Conservation (phyloP, 768 basidiomycete genomes). For the Lepiota subincarnata region DNA sequence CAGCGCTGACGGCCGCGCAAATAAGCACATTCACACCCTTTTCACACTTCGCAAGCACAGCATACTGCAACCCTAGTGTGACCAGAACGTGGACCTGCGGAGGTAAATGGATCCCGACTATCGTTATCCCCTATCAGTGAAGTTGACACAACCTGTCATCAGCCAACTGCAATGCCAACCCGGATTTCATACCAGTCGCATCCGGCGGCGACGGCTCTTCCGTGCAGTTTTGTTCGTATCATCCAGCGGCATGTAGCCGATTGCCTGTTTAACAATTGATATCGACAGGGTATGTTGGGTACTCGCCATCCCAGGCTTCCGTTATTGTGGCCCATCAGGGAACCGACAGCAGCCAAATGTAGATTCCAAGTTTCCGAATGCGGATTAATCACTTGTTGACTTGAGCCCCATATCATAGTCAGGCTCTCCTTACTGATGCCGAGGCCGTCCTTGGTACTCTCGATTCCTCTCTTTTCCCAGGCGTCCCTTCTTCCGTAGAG, state of each 20-base stretch:
- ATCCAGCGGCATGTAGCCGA: background rate
- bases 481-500: conserved; percentile 32
- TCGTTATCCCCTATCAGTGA: background rate
- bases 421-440: conserved; percentile 35
- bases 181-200: conserved; percentile 41
- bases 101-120: conserved; percentile 25
- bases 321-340: conserved; percentile 36
- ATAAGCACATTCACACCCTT: conserved; percentile 41
- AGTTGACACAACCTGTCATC: background rate
- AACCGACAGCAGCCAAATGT: conserved; percentile 32
- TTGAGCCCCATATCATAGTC: conserved; percentile 18
- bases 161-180: conserved; percentile 11
- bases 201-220: conserved; percentile 45
- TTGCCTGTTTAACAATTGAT: background rate
- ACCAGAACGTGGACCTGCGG: conserved; percentile 54
- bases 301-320: conserved; percentile 12
- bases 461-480: conserved; percentile 39
- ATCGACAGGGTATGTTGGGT: conserved; percentile 10
- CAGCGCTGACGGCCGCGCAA: conserved; percentile 32
- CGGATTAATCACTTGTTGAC: background rate
- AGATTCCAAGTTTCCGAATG: background rate
- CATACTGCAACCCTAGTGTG: conserved; percentile 39
- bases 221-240: conserved; percentile 38
- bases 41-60: conserved; percentile 45
- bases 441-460: conserved; percentile 29